These are phyloP conservation scores for Mycena floridula DNA, from an alignment of 768 basidiomycete species.

Conservation along the genomic window DNA sequence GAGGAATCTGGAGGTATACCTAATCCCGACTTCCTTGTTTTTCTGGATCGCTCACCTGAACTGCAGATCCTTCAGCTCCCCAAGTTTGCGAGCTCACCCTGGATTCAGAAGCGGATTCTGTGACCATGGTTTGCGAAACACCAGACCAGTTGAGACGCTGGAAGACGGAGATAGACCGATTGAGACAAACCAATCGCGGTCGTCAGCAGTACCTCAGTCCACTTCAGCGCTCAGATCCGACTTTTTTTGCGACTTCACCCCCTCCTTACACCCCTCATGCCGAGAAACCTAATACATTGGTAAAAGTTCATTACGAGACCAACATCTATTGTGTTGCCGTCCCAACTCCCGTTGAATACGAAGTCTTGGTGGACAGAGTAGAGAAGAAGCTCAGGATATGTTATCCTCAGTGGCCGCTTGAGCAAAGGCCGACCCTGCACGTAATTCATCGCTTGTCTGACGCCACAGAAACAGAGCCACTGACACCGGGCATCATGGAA, in stretches of 20 bases:
- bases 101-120: not conserved
- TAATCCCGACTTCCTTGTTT: too few species aligned
- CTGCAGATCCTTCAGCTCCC: not conserved
- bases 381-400: slow-evolving; percentile 2
- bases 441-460: too few species aligned
- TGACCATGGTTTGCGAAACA: not conserved
- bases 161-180: not conserved
- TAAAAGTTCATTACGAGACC: slow-evolving; percentile 3
- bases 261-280: not conserved
- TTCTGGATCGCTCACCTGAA: too few species aligned
- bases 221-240: not conserved
- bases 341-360: slow-evolving; percentile 2
- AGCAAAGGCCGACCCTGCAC: not conserved
- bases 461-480: not conserved
- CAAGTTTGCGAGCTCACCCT: not conserved
- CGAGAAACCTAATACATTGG: not conserved
- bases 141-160: not conserved
- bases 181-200: not conserved
- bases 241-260: not conserved
- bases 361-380: slow-evolving; percentile 3
- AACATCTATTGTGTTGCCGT: slow-evolving; percentile 1
- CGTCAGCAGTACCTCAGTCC: not conserved
- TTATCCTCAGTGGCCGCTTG: not conserved
- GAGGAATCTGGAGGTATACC: too few species aligned
- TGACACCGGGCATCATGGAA: not conserved